Conservation (phyloP, 331 rosid species). For the Prunus yedoensis region DNA sequence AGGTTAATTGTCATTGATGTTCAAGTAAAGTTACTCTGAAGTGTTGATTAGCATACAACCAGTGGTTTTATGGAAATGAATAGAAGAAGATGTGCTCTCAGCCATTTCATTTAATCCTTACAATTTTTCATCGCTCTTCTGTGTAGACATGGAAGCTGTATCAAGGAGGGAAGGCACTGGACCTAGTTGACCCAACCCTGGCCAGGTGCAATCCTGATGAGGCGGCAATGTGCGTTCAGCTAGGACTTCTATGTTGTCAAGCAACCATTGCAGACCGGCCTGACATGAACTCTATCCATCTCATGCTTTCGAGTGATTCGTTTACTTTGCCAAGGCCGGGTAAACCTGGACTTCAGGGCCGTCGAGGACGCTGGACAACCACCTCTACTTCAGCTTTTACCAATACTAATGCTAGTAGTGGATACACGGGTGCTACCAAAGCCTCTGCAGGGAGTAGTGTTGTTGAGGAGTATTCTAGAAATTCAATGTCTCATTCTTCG, state of each 20-base stretch:
- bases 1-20: neutral
- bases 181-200: constrained; percentile 54
- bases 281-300: constrained; percentile 76
- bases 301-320: constrained; percentile 79
- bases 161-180: constrained; percentile 61
- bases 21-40: neutral
- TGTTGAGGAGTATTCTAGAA: constrained; percentile 71
- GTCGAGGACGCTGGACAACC: constrained; percentile 57
- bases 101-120: constrained; percentile 8
- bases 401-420: constrained; percentile 49
- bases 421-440: constrained; percentile 37
- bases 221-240: constrained; percentile 87
- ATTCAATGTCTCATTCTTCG: constrained; percentile 75
- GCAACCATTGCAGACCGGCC: constrained; percentile 62
- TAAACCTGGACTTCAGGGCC: constrained; percentile 79
- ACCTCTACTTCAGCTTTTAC: constrained; percentile 49
- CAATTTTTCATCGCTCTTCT: constrained; percentile 14
- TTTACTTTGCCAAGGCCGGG: constrained; percentile 75
- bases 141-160: constrained; percentile 77
- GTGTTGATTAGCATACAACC: neutral
- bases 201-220: constrained; percentile 59
- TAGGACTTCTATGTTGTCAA: constrained; percentile 85
- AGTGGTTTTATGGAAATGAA: neutral
- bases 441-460: constrained; percentile 52
- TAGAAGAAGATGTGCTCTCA: neutral